Percentiles rank a stretch among this genome's conserved stretches.
Conservation (phyloP, 441 rosid genomes). For the Pelargonium fulgidum region DNA sequence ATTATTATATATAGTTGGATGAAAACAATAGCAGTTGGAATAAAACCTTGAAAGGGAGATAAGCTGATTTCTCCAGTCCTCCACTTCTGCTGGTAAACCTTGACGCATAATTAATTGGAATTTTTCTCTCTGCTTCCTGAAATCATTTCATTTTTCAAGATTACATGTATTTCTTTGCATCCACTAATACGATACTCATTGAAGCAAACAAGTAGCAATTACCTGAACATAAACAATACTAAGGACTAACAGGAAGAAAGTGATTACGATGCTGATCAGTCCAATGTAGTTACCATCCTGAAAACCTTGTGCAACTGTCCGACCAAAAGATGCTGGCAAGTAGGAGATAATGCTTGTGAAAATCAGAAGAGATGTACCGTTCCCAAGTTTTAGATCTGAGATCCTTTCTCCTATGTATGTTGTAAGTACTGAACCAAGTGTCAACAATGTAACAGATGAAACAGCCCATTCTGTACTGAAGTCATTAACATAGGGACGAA, state of each 20-base stretch:
- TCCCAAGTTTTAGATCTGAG: slow-evolving; percentile 90
- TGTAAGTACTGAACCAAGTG: slow-evolving; percentile 82
- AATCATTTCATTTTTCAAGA: slow-evolving; percentile 28
- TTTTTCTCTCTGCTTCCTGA: slow-evolving; percentile 99
- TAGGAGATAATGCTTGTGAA: slow-evolving; percentile 95
- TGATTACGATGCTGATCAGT: slow-evolving; percentile 53
- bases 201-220: slow-evolving; percentile 20
- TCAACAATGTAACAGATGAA: slow-evolving; percentile 66
- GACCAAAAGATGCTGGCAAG: slow-evolving; percentile 94
- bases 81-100: slow-evolving; percentile 71
- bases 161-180: slow-evolving; percentile 23
- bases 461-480: slow-evolving; percentile 82
- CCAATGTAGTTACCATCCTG: slow-evolving; percentile 92
- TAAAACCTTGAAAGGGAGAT: slow-evolving; percentile 82
- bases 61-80: slow-evolving; percentile 86
- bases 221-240: slow-evolving; percentile 99
- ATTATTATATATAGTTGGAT: neutral
- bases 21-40: slow-evolving; percentile 8
- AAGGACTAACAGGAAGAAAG: slow-evolving; percentile 77
- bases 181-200: slow-evolving; percentile 11
- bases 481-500: slow-evolving; percentile 86
- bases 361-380: slow-evolving; percentile 87
- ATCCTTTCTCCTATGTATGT: slow-evolving; percentile 86
- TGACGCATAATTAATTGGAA: slow-evolving; percentile 92
- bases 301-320: slow-evolving; percentile 72